Conservation (phyloP, 1,284 basidiomycete species). For the Fomitopsis betulina region DNA sequence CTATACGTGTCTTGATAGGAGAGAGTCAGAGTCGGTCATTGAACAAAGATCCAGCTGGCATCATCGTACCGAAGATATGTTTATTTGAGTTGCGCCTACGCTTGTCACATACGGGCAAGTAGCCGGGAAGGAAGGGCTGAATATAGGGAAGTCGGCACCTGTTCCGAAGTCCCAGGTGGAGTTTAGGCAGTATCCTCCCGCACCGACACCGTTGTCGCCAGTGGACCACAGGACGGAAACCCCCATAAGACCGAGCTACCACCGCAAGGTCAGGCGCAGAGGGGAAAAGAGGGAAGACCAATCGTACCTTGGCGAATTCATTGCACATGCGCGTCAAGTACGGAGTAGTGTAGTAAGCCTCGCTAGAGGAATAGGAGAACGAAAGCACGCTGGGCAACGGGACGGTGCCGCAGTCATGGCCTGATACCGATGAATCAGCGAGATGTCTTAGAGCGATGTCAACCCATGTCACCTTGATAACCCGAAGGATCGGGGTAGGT, state of each 20-base stretch:
- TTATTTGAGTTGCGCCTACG: conserved; percentile 20
- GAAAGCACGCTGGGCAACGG: conserved; percentile 49
- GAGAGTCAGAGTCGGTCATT: background rate
- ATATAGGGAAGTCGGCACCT: conserved; percentile 16
- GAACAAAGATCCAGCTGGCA: too few species aligned
- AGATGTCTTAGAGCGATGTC: too few species aligned
- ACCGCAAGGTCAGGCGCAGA: background rate
- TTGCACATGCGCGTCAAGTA: conserved; percentile 49
- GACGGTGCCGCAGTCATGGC: conserved; percentile 46
- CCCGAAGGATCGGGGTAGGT: conserved; percentile 22
- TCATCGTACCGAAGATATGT: conserved; percentile 12
- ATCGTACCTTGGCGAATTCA: conserved; percentile 46
- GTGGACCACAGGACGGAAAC: conserved; percentile 19
- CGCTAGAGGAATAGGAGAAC: conserved; percentile 46
- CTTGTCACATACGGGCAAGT: conserved; percentile 20
- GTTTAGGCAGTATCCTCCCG: conserved; percentile 19
- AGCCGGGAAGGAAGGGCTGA: conserved; percentile 19
- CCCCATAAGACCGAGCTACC: conserved; percentile 21
- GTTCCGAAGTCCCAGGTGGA: conserved; percentile 21
- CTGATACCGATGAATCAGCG: conserved; percentile 27
- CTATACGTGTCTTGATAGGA: background rate
- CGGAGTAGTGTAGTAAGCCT: conserved; percentile 36
- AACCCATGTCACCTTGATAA: conserved; percentile 2
- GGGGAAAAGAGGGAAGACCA: background rate
- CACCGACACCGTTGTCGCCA: conserved; percentile 19